Evolutionary conservation across 805 yeast genomes (phyloP).

Genomic region (Schwanniomyces vanrijiae): DNA sequence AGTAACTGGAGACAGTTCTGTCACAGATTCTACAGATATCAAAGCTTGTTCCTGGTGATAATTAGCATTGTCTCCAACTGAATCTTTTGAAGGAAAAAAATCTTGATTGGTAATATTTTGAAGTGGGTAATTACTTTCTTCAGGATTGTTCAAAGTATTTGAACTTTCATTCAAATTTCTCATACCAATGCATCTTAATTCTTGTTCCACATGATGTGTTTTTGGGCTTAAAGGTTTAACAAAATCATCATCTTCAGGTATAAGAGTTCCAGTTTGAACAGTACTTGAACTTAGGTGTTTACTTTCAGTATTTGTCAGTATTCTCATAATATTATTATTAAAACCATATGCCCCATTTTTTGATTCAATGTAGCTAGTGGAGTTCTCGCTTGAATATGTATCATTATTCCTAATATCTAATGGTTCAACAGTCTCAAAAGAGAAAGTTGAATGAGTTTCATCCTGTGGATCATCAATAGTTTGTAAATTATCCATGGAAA

Average conservation of each 20-base stretch:
- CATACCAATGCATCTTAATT: slow-evolving; percentile 30
- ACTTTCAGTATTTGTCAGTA: not conserved
- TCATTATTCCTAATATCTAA: not conserved
- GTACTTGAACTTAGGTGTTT: not conserved
- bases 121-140: not conserved
- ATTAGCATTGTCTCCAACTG: not conserved
- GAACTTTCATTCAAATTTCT: slow-evolving; percentile 3
- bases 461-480: not conserved
- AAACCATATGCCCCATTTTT: not conserved
- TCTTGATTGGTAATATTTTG: not conserved
- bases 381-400: not conserved
- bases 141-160: slow-evolving; percentile 4
- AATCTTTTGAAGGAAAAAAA: not conserved
- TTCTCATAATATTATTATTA: not conserved
- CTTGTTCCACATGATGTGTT: slow-evolving; percentile 31
- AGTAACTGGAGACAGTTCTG: not conserved
- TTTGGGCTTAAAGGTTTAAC: slow-evolving; percentile 36
- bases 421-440: not conserved
- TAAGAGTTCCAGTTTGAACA: not conserved
- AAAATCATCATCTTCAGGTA: slow-evolving; percentile 2
- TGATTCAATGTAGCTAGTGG: not conserved
- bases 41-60: too few species aligned
- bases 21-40: too few species aligned
- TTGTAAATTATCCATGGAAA: not conserved
- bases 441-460: not conserved